Conservation (phyloP, 1,284 basidiomycete genomes). For the Cryptococcus maquisensis region DNA sequence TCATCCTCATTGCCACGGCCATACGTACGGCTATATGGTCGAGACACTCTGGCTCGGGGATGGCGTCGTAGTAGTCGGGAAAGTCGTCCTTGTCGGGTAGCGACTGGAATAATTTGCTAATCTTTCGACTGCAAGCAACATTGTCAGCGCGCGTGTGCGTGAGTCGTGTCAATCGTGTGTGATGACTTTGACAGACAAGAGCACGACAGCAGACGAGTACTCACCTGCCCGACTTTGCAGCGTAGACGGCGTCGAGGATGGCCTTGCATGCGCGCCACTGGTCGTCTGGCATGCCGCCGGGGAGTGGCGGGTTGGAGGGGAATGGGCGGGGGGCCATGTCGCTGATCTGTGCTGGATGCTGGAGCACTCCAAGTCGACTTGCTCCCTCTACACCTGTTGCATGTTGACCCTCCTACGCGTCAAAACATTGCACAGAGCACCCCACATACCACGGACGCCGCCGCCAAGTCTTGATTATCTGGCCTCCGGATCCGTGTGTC, state of each 20-base stretch:
- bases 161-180: too few species aligned
- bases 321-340: too few species aligned
- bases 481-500: too few species aligned
- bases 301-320: too few species aligned
- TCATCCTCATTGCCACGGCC: neutral
- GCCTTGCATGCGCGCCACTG: conserved; percentile 40
- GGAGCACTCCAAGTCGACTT: too few species aligned
- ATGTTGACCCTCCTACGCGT: too few species aligned
- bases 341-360: neutral
- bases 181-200: neutral
- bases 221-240: conserved; percentile 38
- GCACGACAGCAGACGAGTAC: conserved; percentile 6
- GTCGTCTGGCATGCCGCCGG: conserved; percentile 15
- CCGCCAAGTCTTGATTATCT: too few species aligned
- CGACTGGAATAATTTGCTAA: conserved; percentile 39
- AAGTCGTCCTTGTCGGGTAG: conserved; percentile 38
- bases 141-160: neutral
- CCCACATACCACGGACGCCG: neutral
- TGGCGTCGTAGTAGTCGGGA: conserved; percentile 45
- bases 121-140: conserved; percentile 23
- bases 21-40: conserved; percentile 42
- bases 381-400: too few species aligned
- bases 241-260: conserved; percentile 40
- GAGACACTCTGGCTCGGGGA: conserved; percentile 45
- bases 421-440: neutral